phyloP scores from a whole-genome alignment of 176 grass and related monocot species.

The Poa annua region DNA sequence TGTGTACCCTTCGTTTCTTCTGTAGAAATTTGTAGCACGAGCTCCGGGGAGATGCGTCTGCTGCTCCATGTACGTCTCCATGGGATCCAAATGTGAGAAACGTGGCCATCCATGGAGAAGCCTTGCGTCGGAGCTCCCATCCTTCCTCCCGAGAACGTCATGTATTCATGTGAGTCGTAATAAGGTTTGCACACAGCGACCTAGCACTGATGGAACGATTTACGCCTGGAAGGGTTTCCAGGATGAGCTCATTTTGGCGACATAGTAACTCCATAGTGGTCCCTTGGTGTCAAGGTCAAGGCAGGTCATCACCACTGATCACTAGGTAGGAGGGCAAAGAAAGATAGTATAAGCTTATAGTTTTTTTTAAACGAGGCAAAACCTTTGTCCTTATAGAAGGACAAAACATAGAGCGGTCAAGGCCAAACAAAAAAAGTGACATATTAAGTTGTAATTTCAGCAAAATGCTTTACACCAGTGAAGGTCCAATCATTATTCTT shows the following conservation, averaged over 20 bases:
- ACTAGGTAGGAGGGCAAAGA: neutral
- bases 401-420: too few species aligned
- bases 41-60: neutral
- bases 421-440: too few species aligned
- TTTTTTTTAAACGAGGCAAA: too few species aligned
- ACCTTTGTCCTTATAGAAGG: too few species aligned
- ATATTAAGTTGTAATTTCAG: too few species aligned
- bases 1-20: neutral
- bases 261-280: slow-evolving; percentile 30
- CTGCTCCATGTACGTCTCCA: neutral
- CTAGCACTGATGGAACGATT: neutral
- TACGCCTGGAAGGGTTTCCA: neutral
- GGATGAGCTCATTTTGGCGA: slow-evolving; percentile 61
- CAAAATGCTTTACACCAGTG: too few species aligned
- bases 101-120: neutral
- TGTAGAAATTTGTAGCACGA: neutral
- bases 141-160: neutral
- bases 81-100: neutral
- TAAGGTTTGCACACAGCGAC: neutral
- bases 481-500: too few species aligned
- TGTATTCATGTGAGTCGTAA: neutral
- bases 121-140: neutral
- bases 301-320: neutral
- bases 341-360: neutral
- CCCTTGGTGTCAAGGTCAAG: neutral